Percentiles rank a stretch among this genome's conserved stretches.
Conservation (phyloP, 1,284 basidiomycete species). For the Boletus coffeatus region DNA sequence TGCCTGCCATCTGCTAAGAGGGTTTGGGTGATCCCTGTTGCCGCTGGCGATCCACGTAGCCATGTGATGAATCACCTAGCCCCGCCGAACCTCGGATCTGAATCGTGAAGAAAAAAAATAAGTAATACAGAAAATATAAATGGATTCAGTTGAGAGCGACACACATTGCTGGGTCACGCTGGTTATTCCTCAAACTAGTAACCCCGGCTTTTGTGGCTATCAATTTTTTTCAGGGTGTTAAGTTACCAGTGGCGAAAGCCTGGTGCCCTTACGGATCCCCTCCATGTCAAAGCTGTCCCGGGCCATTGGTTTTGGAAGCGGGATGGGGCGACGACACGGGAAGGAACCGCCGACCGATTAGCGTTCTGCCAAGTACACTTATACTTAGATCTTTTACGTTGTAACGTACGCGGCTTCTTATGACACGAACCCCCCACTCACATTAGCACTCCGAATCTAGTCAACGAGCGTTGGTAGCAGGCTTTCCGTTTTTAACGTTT, state of each 20-base stretch:
- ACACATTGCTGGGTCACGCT: not conserved
- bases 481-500: constrained; percentile 4
- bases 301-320: not conserved
- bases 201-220: not conserved
- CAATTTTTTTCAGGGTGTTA: not conserved
- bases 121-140: not conserved
- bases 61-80: constrained; percentile 13
- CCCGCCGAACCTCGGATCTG: not conserved
- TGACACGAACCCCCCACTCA: not conserved
- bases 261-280: not conserved
- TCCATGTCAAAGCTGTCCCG: not conserved
- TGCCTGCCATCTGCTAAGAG: constrained; percentile 5
- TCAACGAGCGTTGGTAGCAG: not conserved
- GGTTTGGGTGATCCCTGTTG: not conserved
- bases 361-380: not conserved
- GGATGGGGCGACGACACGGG: not conserved
- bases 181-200: not conserved
- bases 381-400: not conserved
- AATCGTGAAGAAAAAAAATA: not conserved
- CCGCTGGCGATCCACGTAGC: constrained; percentile 4
- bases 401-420: not conserved
- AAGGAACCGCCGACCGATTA: not conserved
- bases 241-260: not conserved
- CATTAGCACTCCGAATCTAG: not conserved
- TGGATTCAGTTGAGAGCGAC: not conserved